Conservation (phyloP, 768 basidiomycete genomes). For the Clavaria fumosa region DNA sequence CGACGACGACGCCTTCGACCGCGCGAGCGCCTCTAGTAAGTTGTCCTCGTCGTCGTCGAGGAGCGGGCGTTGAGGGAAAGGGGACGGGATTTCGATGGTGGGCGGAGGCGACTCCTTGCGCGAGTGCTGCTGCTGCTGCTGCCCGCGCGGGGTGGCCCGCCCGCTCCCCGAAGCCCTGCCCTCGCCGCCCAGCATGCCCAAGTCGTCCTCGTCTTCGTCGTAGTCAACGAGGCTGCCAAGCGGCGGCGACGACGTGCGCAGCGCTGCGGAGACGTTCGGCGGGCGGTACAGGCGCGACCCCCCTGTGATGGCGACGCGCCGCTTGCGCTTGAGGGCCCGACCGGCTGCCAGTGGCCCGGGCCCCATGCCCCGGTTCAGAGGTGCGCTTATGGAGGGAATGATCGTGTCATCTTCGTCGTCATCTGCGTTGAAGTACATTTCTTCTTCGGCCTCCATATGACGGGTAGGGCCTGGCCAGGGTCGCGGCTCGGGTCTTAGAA, state of each 20-base stretch:
- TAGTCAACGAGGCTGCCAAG: constrained; percentile 51
- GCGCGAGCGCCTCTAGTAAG: constrained; percentile 39
- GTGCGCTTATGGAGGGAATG: constrained; percentile 25
- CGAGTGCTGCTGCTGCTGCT: constrained; percentile 8
- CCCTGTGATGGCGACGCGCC: constrained; percentile 27
- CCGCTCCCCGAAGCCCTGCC: constrained; percentile 1
- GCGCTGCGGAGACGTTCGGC: constrained; percentile 17
- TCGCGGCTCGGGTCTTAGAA: constrained; percentile 26
- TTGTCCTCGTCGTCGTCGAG: constrained; percentile 42
- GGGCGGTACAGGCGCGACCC: constrained; percentile 33
- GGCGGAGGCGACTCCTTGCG: constrained; percentile 18
- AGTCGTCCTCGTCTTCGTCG: constrained; percentile 56
- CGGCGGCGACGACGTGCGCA: constrained; percentile 1
- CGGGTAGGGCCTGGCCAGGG: constrained; percentile 32
- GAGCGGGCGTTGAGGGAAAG: constrained; percentile 26
- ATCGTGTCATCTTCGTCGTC: constrained; percentile 49
- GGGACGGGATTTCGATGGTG: constrained; percentile 21
- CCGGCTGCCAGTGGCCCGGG: constrained; percentile 20
- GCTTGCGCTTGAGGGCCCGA: constrained; percentile 41
- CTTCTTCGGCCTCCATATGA: constrained; percentile 61
- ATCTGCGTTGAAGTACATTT: constrained; percentile 84
- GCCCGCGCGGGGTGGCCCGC: neutral
- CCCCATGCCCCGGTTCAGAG: constrained; percentile 20
- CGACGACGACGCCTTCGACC: constrained; percentile 23
- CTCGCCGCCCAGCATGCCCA: constrained; percentile 13